Conservation (phyloP, 2,329 filamentous ascomycete genomes). For the Amauroascus niger region DNA sequence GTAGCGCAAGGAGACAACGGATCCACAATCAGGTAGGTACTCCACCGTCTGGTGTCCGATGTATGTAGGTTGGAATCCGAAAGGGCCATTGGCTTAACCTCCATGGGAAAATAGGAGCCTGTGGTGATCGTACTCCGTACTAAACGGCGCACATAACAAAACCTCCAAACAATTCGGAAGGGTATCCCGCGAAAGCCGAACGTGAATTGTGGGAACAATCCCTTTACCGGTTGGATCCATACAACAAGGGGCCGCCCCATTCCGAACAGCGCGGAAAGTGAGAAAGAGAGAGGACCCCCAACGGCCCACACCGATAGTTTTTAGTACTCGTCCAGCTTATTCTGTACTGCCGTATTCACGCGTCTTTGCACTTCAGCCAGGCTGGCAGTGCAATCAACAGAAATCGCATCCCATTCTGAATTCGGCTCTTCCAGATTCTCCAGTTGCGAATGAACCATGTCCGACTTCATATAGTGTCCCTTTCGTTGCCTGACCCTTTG, state of each 20-base stretch:
- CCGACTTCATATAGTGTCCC: conserved; percentile 89
- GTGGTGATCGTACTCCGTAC: no score
- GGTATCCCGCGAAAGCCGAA: no score
- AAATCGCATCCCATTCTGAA: conserved; percentile 61
- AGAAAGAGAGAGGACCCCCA: neutral
- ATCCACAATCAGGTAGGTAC: neutral
- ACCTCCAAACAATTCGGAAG: no score
- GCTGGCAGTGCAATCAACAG: conserved; percentile 55
- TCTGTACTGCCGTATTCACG: conserved; percentile 10
- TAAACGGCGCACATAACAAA: no score
- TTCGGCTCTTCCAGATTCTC: conserved; percentile 77
- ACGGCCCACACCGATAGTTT: neutral
- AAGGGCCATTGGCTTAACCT: no score
- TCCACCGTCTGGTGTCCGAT: neutral
- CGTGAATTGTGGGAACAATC: no score
- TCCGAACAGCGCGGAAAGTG: neutral
- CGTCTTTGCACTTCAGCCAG: conserved; percentile 39
- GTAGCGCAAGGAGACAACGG: neutral
- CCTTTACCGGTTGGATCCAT: no score
- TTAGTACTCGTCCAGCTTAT: conserved; percentile 16
- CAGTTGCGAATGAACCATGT: conserved; percentile 92
- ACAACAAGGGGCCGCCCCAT: no score
- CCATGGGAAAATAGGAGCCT: no score
- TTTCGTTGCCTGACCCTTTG: conserved; percentile 63
- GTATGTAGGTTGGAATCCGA: no score